These are phyloP conservation scores for Gyrodon lividus DNA, from an alignment of 768 basidiomycete species.

Conservation along the genomic window DNA sequence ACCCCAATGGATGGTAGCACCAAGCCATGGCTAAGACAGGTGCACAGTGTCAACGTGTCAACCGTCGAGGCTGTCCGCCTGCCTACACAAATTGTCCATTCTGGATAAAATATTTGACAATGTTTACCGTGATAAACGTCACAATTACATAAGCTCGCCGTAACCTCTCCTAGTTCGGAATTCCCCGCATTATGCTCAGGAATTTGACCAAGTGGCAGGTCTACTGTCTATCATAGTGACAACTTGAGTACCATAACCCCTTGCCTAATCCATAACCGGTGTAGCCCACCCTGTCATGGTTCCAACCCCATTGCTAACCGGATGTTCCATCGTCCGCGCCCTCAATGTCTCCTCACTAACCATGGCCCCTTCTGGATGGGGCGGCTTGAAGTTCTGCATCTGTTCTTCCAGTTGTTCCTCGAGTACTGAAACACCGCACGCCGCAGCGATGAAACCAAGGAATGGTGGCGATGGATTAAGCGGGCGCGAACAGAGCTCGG, in stretches of 20 bases:
- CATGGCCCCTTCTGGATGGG: constrained; percentile 77
- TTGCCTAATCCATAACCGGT: constrained; percentile 18
- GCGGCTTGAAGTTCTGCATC: constrained; percentile 58
- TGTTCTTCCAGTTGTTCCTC: constrained; percentile 75
- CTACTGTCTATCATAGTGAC: too few relatives aligned
- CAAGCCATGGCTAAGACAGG: too few relatives aligned
- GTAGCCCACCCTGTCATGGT: constrained; percentile 23
- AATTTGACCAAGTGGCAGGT: too few relatives aligned
- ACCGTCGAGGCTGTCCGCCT: too few relatives aligned
- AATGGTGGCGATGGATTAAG: constrained; percentile 97
- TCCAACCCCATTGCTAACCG: constrained; percentile 17
- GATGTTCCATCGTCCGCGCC: constrained; percentile 31
- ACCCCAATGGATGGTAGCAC: too few relatives aligned
- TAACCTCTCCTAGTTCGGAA: too few relatives aligned
- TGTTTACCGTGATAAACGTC: too few relatives aligned
- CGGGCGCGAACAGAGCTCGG: constrained; percentile 97
- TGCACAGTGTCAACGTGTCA: too few relatives aligned
- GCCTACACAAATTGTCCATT: too few relatives aligned
- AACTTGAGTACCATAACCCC: background rate
- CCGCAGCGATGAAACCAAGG: constrained; percentile 91
- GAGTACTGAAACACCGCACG: constrained; percentile 54
- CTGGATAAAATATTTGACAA: too few relatives aligned
- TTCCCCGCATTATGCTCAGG: too few relatives aligned
- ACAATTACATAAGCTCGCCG: too few relatives aligned
- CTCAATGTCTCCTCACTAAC: constrained; percentile 61